Base-by-base conservation (phyloP, 1,139 yeast genomes). In the Yarrowia galli region DNA sequence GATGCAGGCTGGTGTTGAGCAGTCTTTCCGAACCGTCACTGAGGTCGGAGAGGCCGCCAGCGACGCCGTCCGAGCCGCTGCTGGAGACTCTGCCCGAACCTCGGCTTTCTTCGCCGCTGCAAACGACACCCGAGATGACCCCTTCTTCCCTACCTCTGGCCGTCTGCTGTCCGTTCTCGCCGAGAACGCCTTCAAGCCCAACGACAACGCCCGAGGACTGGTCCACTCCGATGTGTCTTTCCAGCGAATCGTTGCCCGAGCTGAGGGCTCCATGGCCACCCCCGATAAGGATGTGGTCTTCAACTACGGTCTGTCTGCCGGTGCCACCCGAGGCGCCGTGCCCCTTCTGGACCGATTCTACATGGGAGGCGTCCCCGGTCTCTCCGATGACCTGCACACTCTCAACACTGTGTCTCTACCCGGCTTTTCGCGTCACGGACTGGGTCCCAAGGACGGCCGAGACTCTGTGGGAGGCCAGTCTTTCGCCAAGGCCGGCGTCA, bases 361-460 rank as follows among this genome's bases (percentile, higher is more conserved):
- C 72, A 78, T 87, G 25, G 86, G 90, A 74, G 92, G 93, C 0
- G 89, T 92, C 6, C 87, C 87, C 72, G 91, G 87, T 71, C 85
- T 67, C 16, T 38, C 63, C 25, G 48, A 56, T 12, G 67, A 67
- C 25, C 28, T 42, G 46, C 61, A 65, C 43, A 49, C 69, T 10
- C 69, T 68, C 28, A 46, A 53, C 35, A 67, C 67, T 20, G 67
- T 58, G n/a, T n/a, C 65, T 22, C 65, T 89, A 3, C 80, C 92
- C 68, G 87, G 91, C 1, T 88, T 88, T 74, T 79, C 80, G 43
- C 78, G 85, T 72, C 87, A 89, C 76, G 93, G 96, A 0, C 75
- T 91, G 60, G 97, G 97, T 0, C 96, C 97, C 7, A 87, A 87
- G 73, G 86, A 83, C 65, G 82, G 79, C 75, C 82, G 75, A n/a